Evolutionary conservation across 495 filamentous ascomycete genomes (phyloP), one percentile per base, ranked within the genome.

Genomic region (Podospora fimiseda): DNA sequence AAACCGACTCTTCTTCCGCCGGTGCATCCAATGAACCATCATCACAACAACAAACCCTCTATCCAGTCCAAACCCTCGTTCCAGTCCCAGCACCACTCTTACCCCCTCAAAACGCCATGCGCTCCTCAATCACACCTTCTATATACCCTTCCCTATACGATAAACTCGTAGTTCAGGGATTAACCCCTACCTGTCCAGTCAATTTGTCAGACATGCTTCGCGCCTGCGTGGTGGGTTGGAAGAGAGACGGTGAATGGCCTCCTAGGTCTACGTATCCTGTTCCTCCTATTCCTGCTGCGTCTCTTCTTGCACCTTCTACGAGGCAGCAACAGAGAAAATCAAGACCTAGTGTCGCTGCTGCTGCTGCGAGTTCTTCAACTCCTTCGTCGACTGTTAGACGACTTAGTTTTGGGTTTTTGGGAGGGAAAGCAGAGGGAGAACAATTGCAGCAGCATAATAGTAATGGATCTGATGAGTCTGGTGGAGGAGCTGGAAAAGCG

Each of bases 171-270:
- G 59, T 88, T 3, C 82, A 93, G 59, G 77, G 77, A 15, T 77
- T 89, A 53, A 85, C 88, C 1, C 91, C 93, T 0, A 82, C 82
- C 1, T 82, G 94, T 9, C 93, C 93, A 14, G 84, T 98, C 53
- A 95, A 95, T 60, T 80, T 98, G 5, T 67, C 75, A 30, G 87
- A 94, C 60, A 78, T 96, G 62, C 82, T 85, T 19, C 77, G 82
- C n/a, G 80, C 87, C 23, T 84, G 92, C 60, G 90, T 97, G 2
- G 78, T 85, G 38, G 93, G 93, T 27, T 97, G 93, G 93, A 92
- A 94, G 67, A 78, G 86, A 40, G 90, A 94, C 62, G 93, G 90
- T 16, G 86, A 95, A 63, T 98, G 93, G 93, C 93, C 93, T 1
- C 89, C 92, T 16, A 86, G 84, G 58, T 44, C 68, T 0, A 63